Evolutionary conservation across 2,329 filamentous ascomycete species (phyloP).

Genomic region (Gyromitra esculenta): DNA sequence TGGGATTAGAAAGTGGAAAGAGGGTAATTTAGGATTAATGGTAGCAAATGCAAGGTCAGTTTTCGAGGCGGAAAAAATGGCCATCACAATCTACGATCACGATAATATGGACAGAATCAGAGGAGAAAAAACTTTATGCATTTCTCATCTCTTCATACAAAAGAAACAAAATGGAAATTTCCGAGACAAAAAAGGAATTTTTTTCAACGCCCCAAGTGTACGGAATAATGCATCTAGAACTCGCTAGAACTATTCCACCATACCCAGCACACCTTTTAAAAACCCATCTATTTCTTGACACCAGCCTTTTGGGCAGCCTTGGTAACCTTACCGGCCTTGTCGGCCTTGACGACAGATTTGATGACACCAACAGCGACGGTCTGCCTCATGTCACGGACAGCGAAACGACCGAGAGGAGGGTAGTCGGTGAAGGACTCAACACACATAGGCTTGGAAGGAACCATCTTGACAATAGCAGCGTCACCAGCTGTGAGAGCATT

Average conservation of each 20-base stretch:
- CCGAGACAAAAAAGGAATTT: conserved; percentile 44
- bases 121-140: conserved; percentile 49
- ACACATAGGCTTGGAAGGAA: conserved; percentile 99
- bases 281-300: conserved; percentile 59
- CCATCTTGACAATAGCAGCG: conserved; percentile 99
- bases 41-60: not conserved
- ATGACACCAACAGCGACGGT: conserved; percentile 95
- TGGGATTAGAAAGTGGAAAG: not conserved
- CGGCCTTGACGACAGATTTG: conserved; percentile 80
- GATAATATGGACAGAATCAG: not conserved
- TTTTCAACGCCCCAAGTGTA: conserved; percentile 54
- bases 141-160: conserved; percentile 54
- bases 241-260: conserved; percentile 52
- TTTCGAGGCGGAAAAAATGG: not conserved
- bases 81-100: conserved; percentile 5
- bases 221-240: conserved; percentile 53
- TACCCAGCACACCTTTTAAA: conserved; percentile 53
- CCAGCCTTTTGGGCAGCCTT: conserved; percentile 62
- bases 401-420: conserved; percentile 99
- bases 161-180: conserved; percentile 49
- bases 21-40: not conserved
- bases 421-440: conserved; percentile 99
- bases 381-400: conserved; percentile 97
- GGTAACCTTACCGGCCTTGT: conserved; percentile 61
- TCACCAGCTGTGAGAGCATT: conserved; percentile 73